A percentile compares a stretch with the other conserved stretches of the same genome.
Conservation (phyloP, 2,329 filamentous ascomycete species). For the Cladosporium sp. region DNA sequence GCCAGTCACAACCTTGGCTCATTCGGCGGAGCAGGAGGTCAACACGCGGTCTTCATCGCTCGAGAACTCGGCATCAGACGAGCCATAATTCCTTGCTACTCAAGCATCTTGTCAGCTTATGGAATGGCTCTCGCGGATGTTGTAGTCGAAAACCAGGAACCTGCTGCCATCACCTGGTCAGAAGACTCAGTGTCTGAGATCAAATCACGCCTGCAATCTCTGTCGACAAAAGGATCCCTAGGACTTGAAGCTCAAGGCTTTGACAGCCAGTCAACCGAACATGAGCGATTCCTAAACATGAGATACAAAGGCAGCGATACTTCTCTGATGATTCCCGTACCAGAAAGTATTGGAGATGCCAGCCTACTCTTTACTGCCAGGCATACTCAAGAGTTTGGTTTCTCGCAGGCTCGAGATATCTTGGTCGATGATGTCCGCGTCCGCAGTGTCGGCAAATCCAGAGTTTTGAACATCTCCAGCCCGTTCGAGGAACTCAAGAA, state of each 20-base stretch:
- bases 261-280: constrained; percentile 41
- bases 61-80: constrained; percentile 77
- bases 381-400: constrained; percentile 48
- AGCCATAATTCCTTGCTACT: constrained; percentile 80
- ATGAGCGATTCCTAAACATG: constrained; percentile 51
- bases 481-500: constrained; percentile 75
- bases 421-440: constrained; percentile 45
- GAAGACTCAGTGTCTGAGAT: constrained; percentile 56
- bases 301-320: constrained; percentile 56
- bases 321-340: constrained; percentile 50
- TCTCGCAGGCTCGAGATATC: constrained; percentile 43
- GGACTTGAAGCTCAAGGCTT: constrained; percentile 60
- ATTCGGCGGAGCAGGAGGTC: constrained; percentile 84
- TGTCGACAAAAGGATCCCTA: constrained; percentile 56
- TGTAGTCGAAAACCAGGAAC: constrained; percentile 82
- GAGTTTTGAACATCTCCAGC: constrained; percentile 53
- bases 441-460: constrained; percentile 29
- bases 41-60: constrained; percentile 83
- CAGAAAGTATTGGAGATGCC: constrained; percentile 38
- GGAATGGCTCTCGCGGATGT: constrained; percentile 88
- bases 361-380: constrained; percentile 40
- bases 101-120: constrained; percentile 82
- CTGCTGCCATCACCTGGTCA: constrained; percentile 42
- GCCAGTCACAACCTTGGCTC: constrained; percentile 81
- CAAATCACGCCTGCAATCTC: constrained; percentile 57